Base-by-base conservation (phyloP, 177 flowering plant species). In the Vitis hybrid region DNA sequence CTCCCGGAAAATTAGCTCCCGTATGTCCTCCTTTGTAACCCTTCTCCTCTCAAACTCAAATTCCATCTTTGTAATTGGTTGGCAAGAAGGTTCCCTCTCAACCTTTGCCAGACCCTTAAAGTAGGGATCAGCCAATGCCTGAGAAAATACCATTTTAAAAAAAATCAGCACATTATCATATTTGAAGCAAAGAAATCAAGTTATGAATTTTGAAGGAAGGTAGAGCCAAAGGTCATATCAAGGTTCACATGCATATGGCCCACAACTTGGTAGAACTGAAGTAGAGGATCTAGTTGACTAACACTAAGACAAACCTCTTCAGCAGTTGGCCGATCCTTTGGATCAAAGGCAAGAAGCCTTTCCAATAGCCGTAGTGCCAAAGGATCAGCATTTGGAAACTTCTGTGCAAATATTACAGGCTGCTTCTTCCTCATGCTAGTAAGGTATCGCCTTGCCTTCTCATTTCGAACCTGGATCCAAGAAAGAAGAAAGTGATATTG, bases 371-470 rank as follows among this genome's bases (percentile, higher is more conserved):
- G 80, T 15, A 92, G 80, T 1, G 96, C 91, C 72, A 84, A 81
- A 60, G 96, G 98, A 78, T 93, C 98, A 1, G 92, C 96, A 89
- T 85, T 93, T 67, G 97, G 94, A 75, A 93, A 93, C 77, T 90
- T 91, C 71, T 88, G 93, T 2, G 86, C 77, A 68, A 93, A 87
- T 14, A 86, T 63, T 52, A 93, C 82, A 10, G 92, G 89, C 72
- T 88, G 96, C 75, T 93, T 93, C 72, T 86, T 93, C 81, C 94
- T 83, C 98, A 93, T 91, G 79, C 80, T 88, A 35, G 88, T 87
- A 32, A 93, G 78, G 79, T 93, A 92, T 79, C 90, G 88, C 62
- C 98, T 82, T 11, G 98, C 97, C 82, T 93, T 93, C 0, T 93
- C 98, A 83, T 93, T 93, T 35, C 98, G 85, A 61, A 93, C 91